These are phyloP conservation scores for Hansfordia pulvinata DNA, from an alignment of 2,329 filamentous ascomycete genomes.

Conservation along the genomic window DNA sequence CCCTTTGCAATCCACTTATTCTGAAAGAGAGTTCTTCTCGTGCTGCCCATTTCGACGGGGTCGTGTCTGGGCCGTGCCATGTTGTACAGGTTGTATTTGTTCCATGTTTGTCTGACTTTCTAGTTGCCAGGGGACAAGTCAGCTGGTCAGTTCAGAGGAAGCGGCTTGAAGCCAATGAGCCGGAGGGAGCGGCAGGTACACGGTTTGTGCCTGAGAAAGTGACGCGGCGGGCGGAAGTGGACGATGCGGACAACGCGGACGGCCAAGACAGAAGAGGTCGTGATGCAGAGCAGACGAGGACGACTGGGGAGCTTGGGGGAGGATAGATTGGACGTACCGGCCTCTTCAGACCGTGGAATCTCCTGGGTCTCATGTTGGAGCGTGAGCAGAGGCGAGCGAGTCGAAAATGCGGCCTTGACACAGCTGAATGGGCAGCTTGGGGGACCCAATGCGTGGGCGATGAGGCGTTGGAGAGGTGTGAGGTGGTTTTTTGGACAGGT, in stretches of 20 bases:
- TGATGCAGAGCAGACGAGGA: not conserved
- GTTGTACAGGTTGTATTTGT: constrained; percentile 95
- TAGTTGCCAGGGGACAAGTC: constrained; percentile 22
- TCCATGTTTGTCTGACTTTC: constrained; percentile 95
- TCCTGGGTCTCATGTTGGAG: no score
- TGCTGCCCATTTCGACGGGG: no score
- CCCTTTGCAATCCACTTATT: constrained; percentile 96
- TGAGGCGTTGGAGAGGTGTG: no score
- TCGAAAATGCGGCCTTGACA: no score
- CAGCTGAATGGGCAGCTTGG: no score
- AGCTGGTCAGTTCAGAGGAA: constrained; percentile 2
- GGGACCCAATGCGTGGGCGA: no score
- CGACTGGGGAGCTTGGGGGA: not conserved
- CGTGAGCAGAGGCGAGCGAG: no score
- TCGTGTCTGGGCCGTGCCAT: constrained; percentile 39
- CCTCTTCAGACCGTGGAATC: no score
- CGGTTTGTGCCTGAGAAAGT: not conserved
- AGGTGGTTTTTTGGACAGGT: no score
- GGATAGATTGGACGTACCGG: no score
- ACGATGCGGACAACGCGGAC: no score
- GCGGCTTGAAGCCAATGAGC: constrained; percentile 1
- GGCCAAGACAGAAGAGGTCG: not conserved
- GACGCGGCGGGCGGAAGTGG: constrained; percentile 3
- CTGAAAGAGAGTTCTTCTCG: constrained; percentile 98
- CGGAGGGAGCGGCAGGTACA: constrained; percentile 3